Evolutionary conservation across 208 protist species (phyloP).

Genomic region (Kentomonas sorsogonicus): DNA sequence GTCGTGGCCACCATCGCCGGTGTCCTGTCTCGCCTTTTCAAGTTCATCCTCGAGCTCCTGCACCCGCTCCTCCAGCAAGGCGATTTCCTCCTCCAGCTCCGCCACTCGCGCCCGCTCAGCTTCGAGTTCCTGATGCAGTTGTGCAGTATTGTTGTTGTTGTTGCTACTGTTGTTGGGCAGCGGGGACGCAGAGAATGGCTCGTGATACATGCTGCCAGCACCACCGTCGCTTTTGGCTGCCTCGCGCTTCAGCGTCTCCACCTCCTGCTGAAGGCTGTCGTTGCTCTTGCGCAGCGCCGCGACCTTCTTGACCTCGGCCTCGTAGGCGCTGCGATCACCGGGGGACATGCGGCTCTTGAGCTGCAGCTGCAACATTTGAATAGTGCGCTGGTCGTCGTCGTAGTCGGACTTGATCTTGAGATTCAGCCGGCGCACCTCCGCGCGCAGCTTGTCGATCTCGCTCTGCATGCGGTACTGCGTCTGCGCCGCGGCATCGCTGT

Average conservation of each 20-base stretch:
- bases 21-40: constrained; percentile 16
- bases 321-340: constrained; percentile 24
- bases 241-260: too few relatives aligned
- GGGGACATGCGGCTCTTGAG: constrained; percentile 29
- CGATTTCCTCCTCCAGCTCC: constrained; percentile 25
- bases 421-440: constrained; percentile 38
- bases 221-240: too few relatives aligned
- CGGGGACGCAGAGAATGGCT: too few relatives aligned
- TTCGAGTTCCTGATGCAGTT: too few relatives aligned
- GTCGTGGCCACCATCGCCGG: background rate
- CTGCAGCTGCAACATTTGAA: constrained; percentile 33
- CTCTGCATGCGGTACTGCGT: constrained; percentile 32
- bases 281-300: constrained; percentile 31
- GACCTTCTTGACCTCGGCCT: constrained; percentile 28
- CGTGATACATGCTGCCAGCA: too few relatives aligned
- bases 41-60: constrained; percentile 41
- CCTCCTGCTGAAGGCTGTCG: constrained; percentile 27
- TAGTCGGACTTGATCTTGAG: constrained; percentile 18
- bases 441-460: constrained; percentile 34
- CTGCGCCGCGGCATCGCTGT: background rate
- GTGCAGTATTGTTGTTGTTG: too few relatives aligned
- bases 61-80: constrained; percentile 27
- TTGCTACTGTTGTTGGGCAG: too few relatives aligned
- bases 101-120: constrained; percentile 14
- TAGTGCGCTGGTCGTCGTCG: constrained; percentile 35